Base-by-base conservation (phyloP, 257 asterid genomes). In the Nemophila menziesii region DNA sequence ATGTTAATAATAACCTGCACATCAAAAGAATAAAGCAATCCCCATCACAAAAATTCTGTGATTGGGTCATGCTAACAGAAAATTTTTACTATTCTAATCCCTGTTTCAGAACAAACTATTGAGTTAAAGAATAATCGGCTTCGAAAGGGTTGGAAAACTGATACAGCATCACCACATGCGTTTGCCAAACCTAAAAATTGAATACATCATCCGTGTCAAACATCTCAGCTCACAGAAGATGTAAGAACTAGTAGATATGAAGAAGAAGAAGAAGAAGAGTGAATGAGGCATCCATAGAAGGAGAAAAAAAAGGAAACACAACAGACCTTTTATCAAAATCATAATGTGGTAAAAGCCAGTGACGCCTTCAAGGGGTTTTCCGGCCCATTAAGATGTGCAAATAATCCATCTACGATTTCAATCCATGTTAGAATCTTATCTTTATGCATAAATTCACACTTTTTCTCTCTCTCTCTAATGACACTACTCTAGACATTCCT, bases 171-270 rank as follows among this genome's bases (percentile, higher is more conserved):
- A 80, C 87, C 98, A 78, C 82, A 89, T 54, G 87, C 96, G 53
- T 79, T 79, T 94, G n/a, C n/a, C 89, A 74, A 62, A 90, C 99
- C 99, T 90, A 90, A 70, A 90, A 90, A 90, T 68, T 60, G 68
- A 79, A 90, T 73, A 85, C 72, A 73, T 68, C 82, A 83, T 47
- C 38, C 73, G 77, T n/a, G n/a, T 90, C 84, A 90, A 41, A 85
- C 86, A 84, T 67, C 87, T 79, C 80, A 73, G 65, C 87, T 79
- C 80, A 73, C 64, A 66, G 62, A 66, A 69, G 66, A 75, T 63
- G 69, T 51, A 72, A 70, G 68, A 79, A 74, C 93, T 78, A 79
- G n/a, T n/a, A n/a, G 67, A 77, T 64, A 68, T 55, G 73, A 55
- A 67, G 53, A 86, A 70, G 60, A 61, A 82, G 61, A 55, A 64